phyloP scores from a whole-genome alignment of 129 eudicot species.

The Sambucus nigra region DNA sequence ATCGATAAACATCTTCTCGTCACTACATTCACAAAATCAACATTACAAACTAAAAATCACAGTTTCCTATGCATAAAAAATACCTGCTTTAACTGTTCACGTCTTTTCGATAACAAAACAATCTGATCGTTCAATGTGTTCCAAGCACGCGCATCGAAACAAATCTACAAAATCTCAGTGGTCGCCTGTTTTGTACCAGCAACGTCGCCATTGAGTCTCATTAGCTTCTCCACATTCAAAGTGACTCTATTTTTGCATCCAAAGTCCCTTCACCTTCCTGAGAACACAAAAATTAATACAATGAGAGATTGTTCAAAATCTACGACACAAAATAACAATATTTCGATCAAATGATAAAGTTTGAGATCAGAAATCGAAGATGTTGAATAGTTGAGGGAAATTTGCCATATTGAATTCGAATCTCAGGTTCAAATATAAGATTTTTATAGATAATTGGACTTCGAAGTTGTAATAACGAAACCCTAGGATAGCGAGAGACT shows the following conservation, averaged over 20 bases:
- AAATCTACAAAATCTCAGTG: conserved; percentile 53
- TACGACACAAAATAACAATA: neutral
- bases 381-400: neutral
- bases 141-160: conserved; percentile 68
- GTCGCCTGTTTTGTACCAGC: conserved; percentile 62
- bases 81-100: conserved; percentile 49
- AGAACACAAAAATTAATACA: neutral
- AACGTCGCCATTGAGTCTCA: conserved; percentile 72
- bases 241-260: conserved; percentile 63
- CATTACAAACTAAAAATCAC: too few relatives aligned
- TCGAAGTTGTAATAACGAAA: neutral
- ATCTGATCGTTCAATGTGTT: conserved; percentile 74
- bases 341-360: neutral
- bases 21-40: neutral
- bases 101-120: conserved; percentile 64
- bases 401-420: neutral
- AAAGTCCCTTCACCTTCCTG: conserved; percentile 50
- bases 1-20: neutral
- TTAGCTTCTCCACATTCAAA: conserved; percentile 84
- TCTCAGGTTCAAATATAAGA: neutral
- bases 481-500: neutral
- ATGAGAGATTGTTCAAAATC: too few relatives aligned
- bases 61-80: too few relatives aligned
- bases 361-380: neutral
- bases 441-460: neutral